phyloP scores from a whole-genome alignment of 768 basidiomycete species.

The Psilocybe subaeruginosa region DNA sequence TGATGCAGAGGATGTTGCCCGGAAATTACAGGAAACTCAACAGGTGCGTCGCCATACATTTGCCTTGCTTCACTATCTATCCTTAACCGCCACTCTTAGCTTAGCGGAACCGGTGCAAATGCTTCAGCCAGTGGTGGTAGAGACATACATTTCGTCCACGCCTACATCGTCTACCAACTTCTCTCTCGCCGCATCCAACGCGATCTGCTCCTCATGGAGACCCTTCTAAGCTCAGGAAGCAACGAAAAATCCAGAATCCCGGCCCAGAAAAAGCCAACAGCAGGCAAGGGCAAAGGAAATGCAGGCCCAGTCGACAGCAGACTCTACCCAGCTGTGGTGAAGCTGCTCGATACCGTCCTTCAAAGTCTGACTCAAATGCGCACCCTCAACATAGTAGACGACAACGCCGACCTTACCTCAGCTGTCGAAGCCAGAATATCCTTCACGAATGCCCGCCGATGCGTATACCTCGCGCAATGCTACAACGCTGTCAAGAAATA shows the following conservation, averaged over 20 bases:
- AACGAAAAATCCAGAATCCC: conserved; percentile 25
- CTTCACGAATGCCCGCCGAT: conserved; percentile 78
- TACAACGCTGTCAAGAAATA: conserved; percentile 73
- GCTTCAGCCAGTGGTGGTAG: conserved; percentile 48
- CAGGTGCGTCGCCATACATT: conserved; percentile 52
- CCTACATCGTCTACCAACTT: conserved; percentile 87
- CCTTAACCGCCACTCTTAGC: conserved; percentile 8
- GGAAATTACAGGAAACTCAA: conserved; percentile 82
- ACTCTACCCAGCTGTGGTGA: conserved; percentile 86
- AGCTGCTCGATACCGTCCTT: conserved; percentile 82
- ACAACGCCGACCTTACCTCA: conserved; percentile 79
- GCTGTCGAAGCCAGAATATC: conserved; percentile 78
- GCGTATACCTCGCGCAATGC: conserved; percentile 75
- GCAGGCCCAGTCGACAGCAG: conserved; percentile 63
- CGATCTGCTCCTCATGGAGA: conserved; percentile 78
- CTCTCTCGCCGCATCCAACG: conserved; percentile 87
- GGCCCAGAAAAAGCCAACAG: conserved; percentile 27
- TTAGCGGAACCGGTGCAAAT: conserved; percentile 42
- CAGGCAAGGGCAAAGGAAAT: conserved; percentile 26
- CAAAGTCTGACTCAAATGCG: conserved; percentile 88
- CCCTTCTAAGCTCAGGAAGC: conserved; percentile 53
- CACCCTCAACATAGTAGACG: conserved; percentile 82
- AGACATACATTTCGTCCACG: conserved; percentile 84
- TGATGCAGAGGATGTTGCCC: conserved; percentile 86
- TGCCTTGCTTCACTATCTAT: neutral